Evolutionary conservation across 2,329 filamentous ascomycete genomes (phyloP).

Genomic region (Orbilia blumenaviensis): DNA sequence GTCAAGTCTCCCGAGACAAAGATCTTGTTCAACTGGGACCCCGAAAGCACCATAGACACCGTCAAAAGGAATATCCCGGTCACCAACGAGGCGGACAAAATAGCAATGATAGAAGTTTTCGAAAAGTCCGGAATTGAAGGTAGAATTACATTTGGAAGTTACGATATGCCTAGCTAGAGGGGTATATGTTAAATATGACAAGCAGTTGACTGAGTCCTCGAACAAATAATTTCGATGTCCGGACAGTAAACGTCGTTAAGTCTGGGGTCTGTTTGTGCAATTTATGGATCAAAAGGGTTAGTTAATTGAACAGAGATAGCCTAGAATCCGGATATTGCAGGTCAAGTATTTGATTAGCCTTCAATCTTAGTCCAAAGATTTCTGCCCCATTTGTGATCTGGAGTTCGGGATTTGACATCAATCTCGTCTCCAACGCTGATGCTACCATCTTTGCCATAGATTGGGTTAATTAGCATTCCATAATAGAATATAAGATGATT

Average conservation of each 20-base stretch:
- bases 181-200: too few relatives aligned
- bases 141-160: slow-evolving; percentile 39
- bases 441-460: slow-evolving; percentile 16
- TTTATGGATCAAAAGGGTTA: too few relatives aligned
- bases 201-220: too few relatives aligned
- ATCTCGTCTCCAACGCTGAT: slow-evolving; percentile 28
- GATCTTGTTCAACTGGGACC: slow-evolving; percentile 51
- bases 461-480: neutral
- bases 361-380: slow-evolving; percentile 47
- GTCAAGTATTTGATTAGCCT: neutral
- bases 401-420: slow-evolving; percentile 25
- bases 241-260: too few relatives aligned
- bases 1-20: slow-evolving; percentile 45
- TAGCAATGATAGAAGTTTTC: slow-evolving; percentile 34
- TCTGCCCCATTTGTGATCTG: slow-evolving; percentile 34
- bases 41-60: slow-evolving; percentile 47
- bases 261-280: neutral
- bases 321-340: neutral
- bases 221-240: too few relatives aligned
- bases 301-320: too few relatives aligned
- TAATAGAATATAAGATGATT: neutral
- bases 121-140: slow-evolving; percentile 43
- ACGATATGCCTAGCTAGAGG: slow-evolving; percentile 27
- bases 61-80: slow-evolving; percentile 44
- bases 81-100: slow-evolving; percentile 25